Evolutionary conservation across 352 stramenopile species (phyloP), one percentile per base, ranked within the genome.

Genomic region (Globisporangium radiosum): DNA sequence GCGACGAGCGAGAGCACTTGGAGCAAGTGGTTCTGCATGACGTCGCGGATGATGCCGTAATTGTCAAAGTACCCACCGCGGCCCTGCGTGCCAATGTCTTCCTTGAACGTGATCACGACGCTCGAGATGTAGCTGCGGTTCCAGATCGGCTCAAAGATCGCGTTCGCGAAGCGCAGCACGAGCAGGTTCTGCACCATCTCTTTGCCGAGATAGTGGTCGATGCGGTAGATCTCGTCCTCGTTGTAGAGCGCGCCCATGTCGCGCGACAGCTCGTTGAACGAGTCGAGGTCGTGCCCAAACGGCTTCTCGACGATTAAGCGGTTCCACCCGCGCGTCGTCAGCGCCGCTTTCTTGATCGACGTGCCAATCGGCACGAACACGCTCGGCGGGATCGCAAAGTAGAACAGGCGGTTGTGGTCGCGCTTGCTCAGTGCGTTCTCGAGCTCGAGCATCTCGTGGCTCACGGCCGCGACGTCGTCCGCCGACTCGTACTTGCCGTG

Each of bases 21-120:
- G 50, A 99, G 80, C 57, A 99, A 76, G 72, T 99, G 97, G 80
- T 99, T 99, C 71, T 98, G 95, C 83, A 98, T 97, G 53, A 99
- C 95, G 70, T 99, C 97, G 54, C 97, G 89, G 65, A 99, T 99
- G 70, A 99, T 99, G 17, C 97, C 96, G 64, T 97, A 98, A 60
- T 93, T 85, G 68, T 99, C 96, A 74, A 99, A 99, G 73, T 99
- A 99, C 3, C 95, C 96, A 25, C 94, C 97, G 49, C 94, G 83
- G 53, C 95, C 96, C 62, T 99, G 79, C 8, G 94, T 98, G 47
- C 94, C 95, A 65, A 99, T 97, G 54, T 97, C 79, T 73, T 99
- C 97, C 68, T 99, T 98, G 75, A 97, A 98, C 25, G 93, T 98
- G 44, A 99, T 97, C 48, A 90, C 88, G 47, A 99, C 94, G 54